These are phyloP conservation scores for Colletotrichum filicis DNA, from an alignment of 2,329 filamentous ascomycete species.

Conservation along the genomic window DNA sequence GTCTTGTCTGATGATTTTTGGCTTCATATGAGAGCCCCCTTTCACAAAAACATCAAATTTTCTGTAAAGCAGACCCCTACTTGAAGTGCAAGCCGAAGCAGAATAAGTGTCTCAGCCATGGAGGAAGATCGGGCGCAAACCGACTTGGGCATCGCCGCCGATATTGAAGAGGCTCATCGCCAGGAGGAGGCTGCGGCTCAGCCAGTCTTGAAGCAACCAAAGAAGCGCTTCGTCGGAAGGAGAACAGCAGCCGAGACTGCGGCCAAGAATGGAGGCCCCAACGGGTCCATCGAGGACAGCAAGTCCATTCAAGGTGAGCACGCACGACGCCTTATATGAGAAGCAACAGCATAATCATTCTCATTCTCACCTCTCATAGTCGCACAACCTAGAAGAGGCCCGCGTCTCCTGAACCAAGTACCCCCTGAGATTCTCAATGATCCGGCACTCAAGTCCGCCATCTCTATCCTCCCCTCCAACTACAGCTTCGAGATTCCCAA, in stretches of 20 bases:
- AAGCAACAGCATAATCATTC: neutral
- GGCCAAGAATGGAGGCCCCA: constrained; percentile 51
- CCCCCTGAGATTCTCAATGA: constrained; percentile 89
- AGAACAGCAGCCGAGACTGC: constrained; percentile 71
- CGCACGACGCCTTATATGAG: neutral
- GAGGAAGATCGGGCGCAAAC: constrained; percentile 79
- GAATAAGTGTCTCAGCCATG: constrained; percentile 58
- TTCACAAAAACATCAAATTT: neutral
- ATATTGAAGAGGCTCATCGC: constrained; percentile 64
- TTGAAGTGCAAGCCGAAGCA: neutral
- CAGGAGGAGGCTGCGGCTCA: constrained; percentile 47
- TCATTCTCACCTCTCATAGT: constrained; percentile 57
- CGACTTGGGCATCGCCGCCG: constrained; percentile 76
- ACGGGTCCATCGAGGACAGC: constrained; percentile 63
- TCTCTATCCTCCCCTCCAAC: constrained; percentile 89
- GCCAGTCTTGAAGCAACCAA: constrained; percentile 75
- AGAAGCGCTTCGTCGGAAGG: constrained; percentile 91
- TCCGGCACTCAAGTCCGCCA: constrained; percentile 85
- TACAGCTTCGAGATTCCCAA: constrained; percentile 99
- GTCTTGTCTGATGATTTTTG: neutral
- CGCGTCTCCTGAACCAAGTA: constrained; percentile 90
- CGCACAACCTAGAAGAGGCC: constrained; percentile 75
- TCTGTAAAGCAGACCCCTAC: neutral
- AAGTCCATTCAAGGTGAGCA: constrained; percentile 66
- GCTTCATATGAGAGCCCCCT: neutral